These are phyloP conservation scores for Vitis hybrid DNA, from an alignment of 177 flowering plant genomes.

Conservation along the genomic window DNA sequence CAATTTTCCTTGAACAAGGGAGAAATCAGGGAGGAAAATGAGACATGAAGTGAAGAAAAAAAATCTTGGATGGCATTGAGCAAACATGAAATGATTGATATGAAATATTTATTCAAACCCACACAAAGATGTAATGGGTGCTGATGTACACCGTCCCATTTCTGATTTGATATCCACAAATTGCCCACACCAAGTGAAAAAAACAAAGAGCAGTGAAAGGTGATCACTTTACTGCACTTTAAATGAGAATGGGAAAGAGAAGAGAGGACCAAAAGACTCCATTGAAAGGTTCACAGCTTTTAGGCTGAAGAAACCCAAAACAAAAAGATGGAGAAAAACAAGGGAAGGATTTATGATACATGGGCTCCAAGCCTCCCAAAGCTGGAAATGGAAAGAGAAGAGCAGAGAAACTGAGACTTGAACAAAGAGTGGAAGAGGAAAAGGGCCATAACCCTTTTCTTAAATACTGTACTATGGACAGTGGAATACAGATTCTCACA, in stretches of 20 bases:
- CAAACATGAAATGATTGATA: no score
- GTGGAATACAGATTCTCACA: conserved; percentile 1
- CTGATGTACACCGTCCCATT: no score
- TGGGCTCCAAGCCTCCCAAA: not conserved
- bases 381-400: conserved; percentile 18
- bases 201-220: no score
- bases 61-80: no score
- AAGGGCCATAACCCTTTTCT: not conserved
- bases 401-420: not conserved
- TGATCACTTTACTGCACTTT: not conserved
- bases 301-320: not conserved
- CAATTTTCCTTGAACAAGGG: no score
- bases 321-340: not conserved
- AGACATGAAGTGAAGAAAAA: no score
- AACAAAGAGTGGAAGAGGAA: conserved; percentile 8
- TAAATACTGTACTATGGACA: not conserved
- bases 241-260: not conserved
- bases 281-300: not conserved
- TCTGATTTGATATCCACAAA: no score
- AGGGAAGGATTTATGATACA: not conserved
- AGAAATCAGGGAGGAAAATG: no score
- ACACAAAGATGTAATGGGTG: no score
- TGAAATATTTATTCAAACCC: no score
- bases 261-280: not conserved
- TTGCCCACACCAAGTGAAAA: no score